These are phyloP conservation scores for Blastobotrys buckinghamii DNA, from an alignment of 1,139 yeast genomes.

Conservation along the genomic window DNA sequence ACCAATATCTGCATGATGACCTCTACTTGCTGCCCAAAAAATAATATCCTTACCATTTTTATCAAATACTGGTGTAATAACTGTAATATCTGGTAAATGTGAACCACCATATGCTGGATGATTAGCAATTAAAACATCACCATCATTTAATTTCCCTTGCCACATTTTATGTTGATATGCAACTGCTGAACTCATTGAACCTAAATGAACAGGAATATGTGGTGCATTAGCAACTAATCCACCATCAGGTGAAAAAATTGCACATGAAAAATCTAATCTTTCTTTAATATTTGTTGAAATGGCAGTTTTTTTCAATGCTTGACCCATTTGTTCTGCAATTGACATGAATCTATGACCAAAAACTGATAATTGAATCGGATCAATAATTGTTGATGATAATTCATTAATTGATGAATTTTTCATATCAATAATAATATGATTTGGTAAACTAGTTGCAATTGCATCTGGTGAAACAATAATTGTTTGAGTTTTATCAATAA, in stretches of 20 bases:
- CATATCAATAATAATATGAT: conserved; percentile 50
- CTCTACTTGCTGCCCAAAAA: conserved; percentile 60
- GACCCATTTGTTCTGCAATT: conserved; percentile 87
- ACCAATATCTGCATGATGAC: conserved; percentile 66
- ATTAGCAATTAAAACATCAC: conserved; percentile 72
- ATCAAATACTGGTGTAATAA: conserved; percentile 72
- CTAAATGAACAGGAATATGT: conserved; percentile 81
- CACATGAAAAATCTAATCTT: conserved; percentile 79
- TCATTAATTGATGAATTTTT: conserved; percentile 24
- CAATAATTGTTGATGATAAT: conserved; percentile 38
- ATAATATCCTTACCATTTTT: conserved; percentile 45
- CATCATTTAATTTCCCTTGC: conserved; percentile 53
- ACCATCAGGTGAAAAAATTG: conserved; percentile 68
- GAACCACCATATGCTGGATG: conserved; percentile 82
- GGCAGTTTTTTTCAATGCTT: conserved; percentile 70
- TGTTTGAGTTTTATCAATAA: conserved; percentile 84
- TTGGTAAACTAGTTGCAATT: conserved; percentile 53
- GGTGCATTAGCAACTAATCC: conserved; percentile 83
- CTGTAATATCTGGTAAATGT: conserved; percentile 75
- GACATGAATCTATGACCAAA: conserved; percentile 85
- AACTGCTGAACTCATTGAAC: conserved; percentile 85
- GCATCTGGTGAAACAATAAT: conserved; percentile 70
- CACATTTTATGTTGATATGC: conserved; percentile 59
- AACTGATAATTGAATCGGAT: conserved; percentile 69
- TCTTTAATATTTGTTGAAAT: conserved; percentile 86